Evolutionary conservation across 208 protist species (phyloP).

Genomic region (Novymonas esmeraldas): DNA sequence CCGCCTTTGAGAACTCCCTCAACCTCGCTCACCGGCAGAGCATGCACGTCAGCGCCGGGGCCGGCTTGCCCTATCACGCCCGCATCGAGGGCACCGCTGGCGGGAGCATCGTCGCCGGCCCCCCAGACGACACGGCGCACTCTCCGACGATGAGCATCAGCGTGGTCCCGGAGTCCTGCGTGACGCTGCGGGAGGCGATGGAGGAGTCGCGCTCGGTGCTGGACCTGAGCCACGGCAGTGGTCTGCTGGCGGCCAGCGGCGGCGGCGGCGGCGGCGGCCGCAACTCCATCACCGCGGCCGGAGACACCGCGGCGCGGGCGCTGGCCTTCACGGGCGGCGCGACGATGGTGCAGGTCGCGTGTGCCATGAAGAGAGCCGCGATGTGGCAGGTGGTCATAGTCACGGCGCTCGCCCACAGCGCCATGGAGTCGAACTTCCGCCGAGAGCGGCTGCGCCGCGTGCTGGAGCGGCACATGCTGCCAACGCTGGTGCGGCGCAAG

Average conservation of each 20-base stretch:
- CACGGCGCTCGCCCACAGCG: conserved; percentile 35
- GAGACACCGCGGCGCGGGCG: conserved; percentile 12
- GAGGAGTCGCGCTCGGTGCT: conserved; percentile 22
- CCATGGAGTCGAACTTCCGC: conserved; percentile 56
- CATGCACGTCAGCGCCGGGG: conserved; percentile 4
- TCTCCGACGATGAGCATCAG: conserved; percentile 15
- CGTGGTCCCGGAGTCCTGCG: conserved; percentile 19
- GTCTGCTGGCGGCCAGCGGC: neutral
- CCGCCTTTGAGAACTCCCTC: conserved; percentile 77
- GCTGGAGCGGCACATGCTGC: conserved; percentile 70
- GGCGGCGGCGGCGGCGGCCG: neutral
- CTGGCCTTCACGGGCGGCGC: conserved; percentile 16
- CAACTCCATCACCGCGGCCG: conserved; percentile 1
- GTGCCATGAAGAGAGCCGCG: conserved; percentile 70
- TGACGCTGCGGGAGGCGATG: conserved; percentile 28
- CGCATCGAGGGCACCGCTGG: neutral
- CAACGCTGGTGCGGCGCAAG: conserved; percentile 56
- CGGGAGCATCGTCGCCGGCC: neutral
- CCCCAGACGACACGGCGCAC: conserved; percentile 5
- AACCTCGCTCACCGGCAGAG: conserved; percentile 28
- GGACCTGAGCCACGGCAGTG: conserved; percentile 1
- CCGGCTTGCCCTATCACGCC: conserved; percentile 1
- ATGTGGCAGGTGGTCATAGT: conserved; percentile 79
- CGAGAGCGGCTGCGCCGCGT: conserved; percentile 48
- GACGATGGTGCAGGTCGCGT: conserved; percentile 53